phyloP scores from a whole-genome alignment of 108 stramenopile genomes.

The Discostella pseudostelligera region DNA sequence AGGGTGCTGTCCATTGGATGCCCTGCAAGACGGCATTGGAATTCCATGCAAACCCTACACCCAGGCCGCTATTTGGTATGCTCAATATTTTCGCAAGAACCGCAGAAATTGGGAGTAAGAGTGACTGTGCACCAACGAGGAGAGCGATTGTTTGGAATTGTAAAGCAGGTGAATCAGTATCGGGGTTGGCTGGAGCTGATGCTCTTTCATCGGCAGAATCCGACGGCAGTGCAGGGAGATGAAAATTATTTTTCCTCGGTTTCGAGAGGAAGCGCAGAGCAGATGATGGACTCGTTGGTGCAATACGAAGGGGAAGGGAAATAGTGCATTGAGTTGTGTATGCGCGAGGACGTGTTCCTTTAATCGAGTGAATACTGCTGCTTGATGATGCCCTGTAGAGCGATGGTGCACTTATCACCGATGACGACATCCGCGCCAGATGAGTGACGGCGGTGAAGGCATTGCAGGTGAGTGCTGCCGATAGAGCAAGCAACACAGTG shows the following conservation, averaged over 20 bases:
- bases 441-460: no score
- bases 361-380: no score
- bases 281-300: background rate
- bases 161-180: constrained; percentile 4
- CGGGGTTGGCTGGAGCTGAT: background rate
- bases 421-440: background rate
- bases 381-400: no score
- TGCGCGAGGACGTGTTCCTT: no score
- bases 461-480: no score
- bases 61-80: constrained; percentile 68
- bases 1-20: constrained; percentile 53
- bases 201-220: background rate
- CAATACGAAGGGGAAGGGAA: background rate
- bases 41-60: constrained; percentile 45
- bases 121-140: constrained; percentile 67
- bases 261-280: background rate
- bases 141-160: constrained; percentile 44
- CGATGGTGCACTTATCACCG: no score
- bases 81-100: constrained; percentile 31
- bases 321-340: no score
- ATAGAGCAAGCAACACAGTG: background rate
- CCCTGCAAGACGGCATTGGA: constrained; percentile 39
- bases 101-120: constrained; percentile 56
- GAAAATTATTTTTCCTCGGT: constrained; percentile 4
- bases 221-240: background rate